These are phyloP conservation scores for Ambispora gerdemannii DNA, from an alignment of 192 early-diverging fungal species.

Conservation along the genomic window DNA sequence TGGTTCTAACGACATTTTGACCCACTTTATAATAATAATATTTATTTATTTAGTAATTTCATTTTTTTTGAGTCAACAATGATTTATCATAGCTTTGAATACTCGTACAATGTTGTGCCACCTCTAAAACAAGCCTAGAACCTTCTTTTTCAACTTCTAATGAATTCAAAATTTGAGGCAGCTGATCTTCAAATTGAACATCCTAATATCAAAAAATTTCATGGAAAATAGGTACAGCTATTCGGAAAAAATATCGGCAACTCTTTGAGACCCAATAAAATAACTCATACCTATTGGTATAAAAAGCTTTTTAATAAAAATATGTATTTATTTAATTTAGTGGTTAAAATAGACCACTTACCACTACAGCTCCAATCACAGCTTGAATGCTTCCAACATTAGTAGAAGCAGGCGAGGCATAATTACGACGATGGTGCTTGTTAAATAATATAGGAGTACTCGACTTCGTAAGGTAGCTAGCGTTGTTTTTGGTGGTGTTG, in stretches of 20 bases:
- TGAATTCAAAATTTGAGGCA: constrained; percentile 94
- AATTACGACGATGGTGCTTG: constrained; percentile 3
- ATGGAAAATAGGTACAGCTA: not conserved
- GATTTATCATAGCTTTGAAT: too few relatives aligned
- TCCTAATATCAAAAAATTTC: constrained; percentile 45
- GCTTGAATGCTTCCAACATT: constrained; percentile 76
- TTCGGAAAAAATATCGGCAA: not conserved
- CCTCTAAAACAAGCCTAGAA: constrained; percentile 88
- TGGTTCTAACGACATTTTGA: constrained; percentile 97
- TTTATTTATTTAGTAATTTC: too few relatives aligned
- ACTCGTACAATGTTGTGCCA: constrained; percentile 80
- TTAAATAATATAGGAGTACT: too few relatives aligned
- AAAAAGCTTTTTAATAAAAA: not conserved
- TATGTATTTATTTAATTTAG: not conserved
- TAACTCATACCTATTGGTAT: not conserved
- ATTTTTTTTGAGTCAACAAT: too few relatives aligned
- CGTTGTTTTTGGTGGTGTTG: too few relatives aligned
- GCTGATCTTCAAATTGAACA: constrained; percentile 90
- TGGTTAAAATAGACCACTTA: too few relatives aligned
- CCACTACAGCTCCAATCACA: constrained; percentile 96
- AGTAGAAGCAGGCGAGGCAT: not conserved
- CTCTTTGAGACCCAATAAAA: not conserved
- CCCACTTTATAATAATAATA: constrained; percentile 62
- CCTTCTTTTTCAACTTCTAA: constrained; percentile 83
- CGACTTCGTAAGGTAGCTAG: not conserved